Base-by-base conservation (phyloP, 164 flowering plant genomes). In the Macadamia integrifolia region DNA sequence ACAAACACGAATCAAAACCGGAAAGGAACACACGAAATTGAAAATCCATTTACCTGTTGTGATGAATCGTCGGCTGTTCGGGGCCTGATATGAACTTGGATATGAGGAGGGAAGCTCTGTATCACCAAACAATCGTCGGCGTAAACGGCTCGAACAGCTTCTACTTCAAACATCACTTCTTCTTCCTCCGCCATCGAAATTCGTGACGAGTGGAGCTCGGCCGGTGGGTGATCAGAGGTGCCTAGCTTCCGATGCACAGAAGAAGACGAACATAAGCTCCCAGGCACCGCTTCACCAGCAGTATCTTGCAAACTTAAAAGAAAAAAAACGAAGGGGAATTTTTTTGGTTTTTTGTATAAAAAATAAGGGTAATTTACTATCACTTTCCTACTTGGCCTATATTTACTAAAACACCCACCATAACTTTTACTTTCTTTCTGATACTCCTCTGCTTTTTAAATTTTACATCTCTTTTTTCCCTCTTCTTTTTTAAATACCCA, bases 31-130 rank as follows among this genome's bases (percentile, higher is more conserved):
- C 0, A 23, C 23, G 23, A 23, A 23, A 23, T 23, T 23, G 23
- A 23, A 11, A 66, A 23, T 17, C 31, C 50, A 10, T 28, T 31
- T 28, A 89, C 98, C 98, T 92, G 98, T 53, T 87, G 87, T 9
- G 96, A 88, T 1, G 85, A 75, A 69, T 86, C 79, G 7, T 92
- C 95, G 59, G 96, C 96, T 4, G 98, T 90, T 42, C 93, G 86
- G 56, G 98, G 98, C 72, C 80, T 90, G 67, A 87, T 72, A 69
- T 80, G 87, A 56, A 88, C 65, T 17, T 77, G 84, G 60, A 92
- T 71, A 71, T 81, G 86, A 3, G 92, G 91, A 62, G 96, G 96
- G 70, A 76, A 83, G 3, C 67, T 69, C 11, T 76, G 72, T 43
- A 90, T 43, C 7, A 92, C 79, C 12, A 43, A 32, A 66, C 95